Conservation (phyloP, 345 rosid species). For the Aquilaria sinensis region DNA sequence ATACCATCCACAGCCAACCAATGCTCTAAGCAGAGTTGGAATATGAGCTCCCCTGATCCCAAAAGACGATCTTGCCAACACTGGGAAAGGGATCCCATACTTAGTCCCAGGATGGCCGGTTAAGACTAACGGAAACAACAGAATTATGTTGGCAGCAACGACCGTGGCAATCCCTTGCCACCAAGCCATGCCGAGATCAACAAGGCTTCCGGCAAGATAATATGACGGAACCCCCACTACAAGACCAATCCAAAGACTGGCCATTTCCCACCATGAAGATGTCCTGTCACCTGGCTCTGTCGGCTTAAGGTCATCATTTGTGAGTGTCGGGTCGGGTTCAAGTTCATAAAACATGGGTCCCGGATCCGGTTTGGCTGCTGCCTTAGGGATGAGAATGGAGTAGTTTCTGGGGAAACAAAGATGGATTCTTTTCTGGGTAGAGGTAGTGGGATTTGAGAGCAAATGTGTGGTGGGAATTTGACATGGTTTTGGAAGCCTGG, state of each 20-base stretch:
- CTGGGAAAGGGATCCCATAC: conserved; percentile 88
- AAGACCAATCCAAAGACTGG: conserved; percentile 94
- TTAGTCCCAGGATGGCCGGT: conserved; percentile 81
- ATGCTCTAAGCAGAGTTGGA: conserved; percentile 76
- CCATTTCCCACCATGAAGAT: conserved; percentile 72
- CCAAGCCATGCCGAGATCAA: conserved; percentile 97
- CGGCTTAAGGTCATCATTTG: conserved; percentile 86
- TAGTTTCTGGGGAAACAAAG: conserved; percentile 8
- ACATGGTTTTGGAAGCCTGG: conserved; percentile 14
- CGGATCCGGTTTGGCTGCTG: conserved; percentile 18
- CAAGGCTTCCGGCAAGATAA: conserved; percentile 85
- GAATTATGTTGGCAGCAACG: conserved; percentile 65
- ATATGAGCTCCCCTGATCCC: conserved; percentile 84
- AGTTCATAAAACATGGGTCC: conserved; percentile 19
- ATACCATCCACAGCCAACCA: conserved; percentile 97
- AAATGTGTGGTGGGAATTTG: conserved; percentile 1
- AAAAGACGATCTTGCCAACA: conserved; percentile 75
- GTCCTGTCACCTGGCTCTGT: conserved; percentile 50
- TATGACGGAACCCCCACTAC: conserved; percentile 93
- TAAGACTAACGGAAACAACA: conserved; percentile 62
- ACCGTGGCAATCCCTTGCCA: conserved; percentile 97
- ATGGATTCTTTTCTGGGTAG: conserved; percentile 8
- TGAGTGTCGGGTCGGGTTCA: conserved; percentile 55
- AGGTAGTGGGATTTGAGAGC: conserved; percentile 4
- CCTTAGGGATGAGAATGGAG: conserved; percentile 25